Base-by-base conservation (phyloP, 176 grass and related monocot species). In the Aegilops sharonensis region DNA sequence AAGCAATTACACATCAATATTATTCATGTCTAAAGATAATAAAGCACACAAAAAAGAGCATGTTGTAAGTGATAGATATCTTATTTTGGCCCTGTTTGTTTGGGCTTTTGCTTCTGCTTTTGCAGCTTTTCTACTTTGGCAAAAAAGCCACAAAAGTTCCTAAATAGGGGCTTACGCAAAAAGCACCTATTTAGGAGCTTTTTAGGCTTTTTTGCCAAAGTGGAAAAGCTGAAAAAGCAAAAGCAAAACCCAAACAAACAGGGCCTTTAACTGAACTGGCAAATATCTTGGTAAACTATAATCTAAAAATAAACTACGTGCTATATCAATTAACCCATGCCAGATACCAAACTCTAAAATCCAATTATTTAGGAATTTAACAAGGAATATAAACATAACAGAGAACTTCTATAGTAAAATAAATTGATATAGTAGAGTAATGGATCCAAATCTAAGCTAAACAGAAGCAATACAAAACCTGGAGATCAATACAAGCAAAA, bases 371-470 rank as follows among this genome's bases (percentile, higher is more conserved):
- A 64, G 54, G 42, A 69, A 81, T 47, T 81, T 77, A 24, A 69
- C 4, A 69, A 8, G 34, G 57, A 23, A 43, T 64, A 89, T 30
- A 14, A 17, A 77, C 63, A 86, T 21, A 54, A 64, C 21, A 5
- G 72, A n/a, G 78, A 90, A 78, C 40, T 78, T 72, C 8, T 54
- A 31, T 61, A 21, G 60, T 75, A 75, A 23, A 34, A 75, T 43
- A 59, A 5, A 75, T 84, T 75, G 42, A 80, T 90, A 75, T 12
- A 57, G 2, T 75, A 39, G 24, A 84, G 27, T 61, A 80, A 84
- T 50, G 8, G 72, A 91, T 81, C 68, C 1, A 69, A 78, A 89
- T 71, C 11, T 32, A 89, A 91, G 27, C 15, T 88, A 83, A 87
- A 39, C 29, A 3, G 54, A 70, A 85, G 17, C 8, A 73, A 31